phyloP scores from a whole-genome alignment of 139 green algal genomes.

The Trebouxia sp. region DNA sequence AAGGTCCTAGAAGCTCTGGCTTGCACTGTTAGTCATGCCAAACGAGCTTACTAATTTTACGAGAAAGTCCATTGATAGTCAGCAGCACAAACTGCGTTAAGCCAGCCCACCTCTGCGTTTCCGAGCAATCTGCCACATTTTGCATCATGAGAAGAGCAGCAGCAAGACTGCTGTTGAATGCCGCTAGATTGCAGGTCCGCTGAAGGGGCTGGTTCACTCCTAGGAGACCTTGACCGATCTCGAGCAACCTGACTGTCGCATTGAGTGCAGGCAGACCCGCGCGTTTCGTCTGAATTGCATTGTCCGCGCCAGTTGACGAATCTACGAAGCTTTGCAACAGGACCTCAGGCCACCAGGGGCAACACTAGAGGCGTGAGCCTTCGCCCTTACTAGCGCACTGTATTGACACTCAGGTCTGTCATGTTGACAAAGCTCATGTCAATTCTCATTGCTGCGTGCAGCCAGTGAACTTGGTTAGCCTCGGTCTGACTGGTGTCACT shows the following conservation, averaged over 20 bases:
- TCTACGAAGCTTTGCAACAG: slow-evolving; percentile 4
- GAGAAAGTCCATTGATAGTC: no score
- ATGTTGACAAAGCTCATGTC: no score
- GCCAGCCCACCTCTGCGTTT: background rate
- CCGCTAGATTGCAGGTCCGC: background rate
- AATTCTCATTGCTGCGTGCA: slow-evolving; percentile 16
- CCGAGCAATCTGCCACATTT: background rate
- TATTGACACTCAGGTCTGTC: background rate
- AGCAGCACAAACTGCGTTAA: background rate
- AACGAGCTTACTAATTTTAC: background rate
- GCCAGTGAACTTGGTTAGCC: slow-evolving; percentile 55
- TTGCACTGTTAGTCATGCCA: background rate
- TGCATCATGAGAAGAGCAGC: no score
- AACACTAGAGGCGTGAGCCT: background rate
- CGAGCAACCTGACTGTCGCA: background rate
- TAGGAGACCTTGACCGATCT: no score
- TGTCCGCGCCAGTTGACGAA: background rate
- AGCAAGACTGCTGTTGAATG: background rate
- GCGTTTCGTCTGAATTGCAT: background rate
- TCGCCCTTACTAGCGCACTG: no score
- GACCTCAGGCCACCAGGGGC: background rate
- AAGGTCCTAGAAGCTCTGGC: background rate
- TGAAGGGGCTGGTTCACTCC: background rate
- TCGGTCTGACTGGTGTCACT: slow-evolving; percentile 54
- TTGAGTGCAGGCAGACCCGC: background rate